phyloP scores from a whole-genome alignment of 75 land plant genomes.

The Cupressus sempervirens region DNA sequence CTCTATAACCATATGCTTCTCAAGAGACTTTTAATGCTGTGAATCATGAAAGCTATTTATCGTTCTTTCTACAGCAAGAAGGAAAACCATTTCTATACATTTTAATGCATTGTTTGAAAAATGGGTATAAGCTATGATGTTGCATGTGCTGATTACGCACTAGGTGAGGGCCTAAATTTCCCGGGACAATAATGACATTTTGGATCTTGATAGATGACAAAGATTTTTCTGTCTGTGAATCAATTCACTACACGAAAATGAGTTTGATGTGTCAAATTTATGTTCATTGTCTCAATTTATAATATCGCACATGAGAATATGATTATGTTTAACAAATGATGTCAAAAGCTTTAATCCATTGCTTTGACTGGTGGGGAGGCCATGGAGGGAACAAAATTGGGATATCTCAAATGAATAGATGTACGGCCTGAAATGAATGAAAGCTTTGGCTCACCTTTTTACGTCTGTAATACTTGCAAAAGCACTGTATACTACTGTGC shows the following conservation, averaged over 20 bases:
- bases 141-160: not conserved
- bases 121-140: not conserved
- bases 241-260: not conserved
- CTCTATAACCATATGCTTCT: not conserved
- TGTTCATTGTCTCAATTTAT: not conserved
- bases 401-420: no score
- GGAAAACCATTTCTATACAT: no score
- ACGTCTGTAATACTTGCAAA: no score
- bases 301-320: not conserved
- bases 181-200: not conserved
- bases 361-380: no score
- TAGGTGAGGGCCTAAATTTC: not conserved
- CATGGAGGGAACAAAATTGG: no score
- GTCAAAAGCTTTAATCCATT: no score
- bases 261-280: not conserved
- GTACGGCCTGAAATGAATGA: no score
- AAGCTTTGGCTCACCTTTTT: no score
- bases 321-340: not conserved
- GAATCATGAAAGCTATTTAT: not conserved
- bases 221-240: not conserved
- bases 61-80: no score
- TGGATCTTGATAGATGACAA: not conserved
- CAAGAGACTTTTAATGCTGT: not conserved
- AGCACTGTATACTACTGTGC: no score
- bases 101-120: not conserved